Conservation (phyloP, 305 asterid genomes). For the Fraxinus greggii region DNA sequence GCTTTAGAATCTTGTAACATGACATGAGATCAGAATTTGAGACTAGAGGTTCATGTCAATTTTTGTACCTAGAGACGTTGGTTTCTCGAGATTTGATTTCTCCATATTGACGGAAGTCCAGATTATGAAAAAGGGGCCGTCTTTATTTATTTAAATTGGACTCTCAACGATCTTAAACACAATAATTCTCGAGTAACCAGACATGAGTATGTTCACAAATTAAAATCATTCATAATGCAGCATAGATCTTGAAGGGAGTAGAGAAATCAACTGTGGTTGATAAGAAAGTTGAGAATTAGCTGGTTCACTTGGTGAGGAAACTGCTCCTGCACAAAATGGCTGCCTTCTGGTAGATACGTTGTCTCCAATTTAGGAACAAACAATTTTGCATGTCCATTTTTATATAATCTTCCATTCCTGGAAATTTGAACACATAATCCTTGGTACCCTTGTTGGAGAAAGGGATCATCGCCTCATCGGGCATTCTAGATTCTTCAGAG, state of each 20-base stretch:
- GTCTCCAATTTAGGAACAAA: slow-evolving; percentile 59
- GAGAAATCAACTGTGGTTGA: slow-evolving; percentile 15
- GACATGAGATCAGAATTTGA: slow-evolving; percentile 5
- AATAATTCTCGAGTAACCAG: background rate
- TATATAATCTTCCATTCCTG: slow-evolving; percentile 54
- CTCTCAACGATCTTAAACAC: background rate
- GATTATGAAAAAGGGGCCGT: background rate
- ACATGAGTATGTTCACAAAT: background rate
- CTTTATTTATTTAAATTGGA: background rate
- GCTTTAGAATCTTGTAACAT: background rate
- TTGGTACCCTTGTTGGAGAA: slow-evolving; percentile 44
- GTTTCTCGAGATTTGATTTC: background rate
- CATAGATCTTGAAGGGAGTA: background rate
- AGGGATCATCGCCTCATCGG: too few relatives aligned
- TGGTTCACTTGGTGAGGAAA: slow-evolving; percentile 52
- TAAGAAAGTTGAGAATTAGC: slow-evolving; percentile 50
- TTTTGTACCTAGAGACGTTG: background rate
- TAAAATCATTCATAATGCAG: background rate
- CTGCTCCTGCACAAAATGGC: slow-evolving; percentile 83
- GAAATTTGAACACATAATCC: slow-evolving; percentile 55
- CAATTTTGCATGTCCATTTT: slow-evolving; percentile 38
- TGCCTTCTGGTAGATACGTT: slow-evolving; percentile 53
- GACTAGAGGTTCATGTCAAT: background rate
- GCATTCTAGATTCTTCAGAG: background rate
- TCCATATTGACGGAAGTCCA: background rate